Percentiles rank a stretch among this genome's conserved stretches.
Conservation (phyloP, 352 stramenopile genomes). For the Peronospora farinosa region DNA sequence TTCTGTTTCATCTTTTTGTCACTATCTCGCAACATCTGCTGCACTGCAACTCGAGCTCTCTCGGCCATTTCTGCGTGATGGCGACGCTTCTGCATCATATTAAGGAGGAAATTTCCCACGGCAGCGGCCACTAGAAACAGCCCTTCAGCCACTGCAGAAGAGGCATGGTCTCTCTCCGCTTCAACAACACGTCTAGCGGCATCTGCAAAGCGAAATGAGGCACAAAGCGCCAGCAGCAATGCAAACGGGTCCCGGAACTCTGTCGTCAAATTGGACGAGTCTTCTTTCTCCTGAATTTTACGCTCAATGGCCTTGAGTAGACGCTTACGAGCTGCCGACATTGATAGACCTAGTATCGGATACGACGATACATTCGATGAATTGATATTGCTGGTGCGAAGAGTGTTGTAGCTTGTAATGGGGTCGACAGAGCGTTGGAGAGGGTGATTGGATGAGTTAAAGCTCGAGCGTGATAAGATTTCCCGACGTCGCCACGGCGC, state of each 20-base stretch:
- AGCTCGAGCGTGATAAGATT: conserved; percentile 5
- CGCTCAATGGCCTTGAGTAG: conserved; percentile 61
- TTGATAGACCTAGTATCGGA: conserved; percentile 48
- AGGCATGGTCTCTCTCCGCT: conserved; percentile 16
- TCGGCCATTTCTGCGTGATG: conserved; percentile 76
- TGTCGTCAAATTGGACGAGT: conserved; percentile 48
- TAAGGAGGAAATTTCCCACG: conserved; percentile 56
- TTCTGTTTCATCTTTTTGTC: conserved; percentile 7
- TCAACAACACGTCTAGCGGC: conserved; percentile 31
- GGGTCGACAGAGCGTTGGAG: conserved; percentile 21
- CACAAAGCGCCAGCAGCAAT: conserved; percentile 60
- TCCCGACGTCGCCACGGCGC: conserved; percentile 24
- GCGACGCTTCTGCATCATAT: conserved; percentile 54
- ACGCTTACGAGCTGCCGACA: conserved; percentile 34
- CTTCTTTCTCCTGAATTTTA: conserved; percentile 71
- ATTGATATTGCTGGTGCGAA: conserved; percentile 7
- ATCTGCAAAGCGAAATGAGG: conserved; percentile 54
- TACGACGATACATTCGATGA: conserved; percentile 1
- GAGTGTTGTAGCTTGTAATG: conserved; percentile 23
- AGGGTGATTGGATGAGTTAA: conserved; percentile 19
- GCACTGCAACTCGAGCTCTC: conserved; percentile 57
- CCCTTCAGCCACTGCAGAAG: conserved; percentile 41
- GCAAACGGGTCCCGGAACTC: conserved; percentile 73
- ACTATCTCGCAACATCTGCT: conserved; percentile 39
- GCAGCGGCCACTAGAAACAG: conserved; percentile 56